These are phyloP conservation scores for Paramecium sonneborni DNA, from an alignment of 73 alveolate genomes.

Conservation along the genomic window DNA sequence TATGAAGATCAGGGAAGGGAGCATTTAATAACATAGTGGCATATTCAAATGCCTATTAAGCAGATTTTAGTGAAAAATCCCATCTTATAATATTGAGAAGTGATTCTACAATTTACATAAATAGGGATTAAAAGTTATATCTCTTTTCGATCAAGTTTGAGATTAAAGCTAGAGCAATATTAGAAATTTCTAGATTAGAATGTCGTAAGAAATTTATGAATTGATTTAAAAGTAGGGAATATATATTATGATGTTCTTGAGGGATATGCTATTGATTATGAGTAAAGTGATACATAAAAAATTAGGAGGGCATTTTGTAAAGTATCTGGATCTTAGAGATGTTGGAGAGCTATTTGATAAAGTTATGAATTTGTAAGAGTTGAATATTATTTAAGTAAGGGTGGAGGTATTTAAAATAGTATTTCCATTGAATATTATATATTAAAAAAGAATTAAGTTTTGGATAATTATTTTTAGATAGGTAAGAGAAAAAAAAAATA, in stretches of 20 bases:
- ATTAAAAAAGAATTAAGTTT: neutral
- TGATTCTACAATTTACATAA: neutral
- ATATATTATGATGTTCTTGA: neutral
- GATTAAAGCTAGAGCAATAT: neutral
- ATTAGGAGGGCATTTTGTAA: neutral
- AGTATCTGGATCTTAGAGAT: neutral
- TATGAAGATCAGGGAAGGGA: slow-evolving; percentile 5
- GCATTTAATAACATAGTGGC: neutral
- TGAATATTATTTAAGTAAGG: neutral
- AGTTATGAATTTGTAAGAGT: neutral
- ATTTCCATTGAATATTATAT: neutral
- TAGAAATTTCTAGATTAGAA: neutral
- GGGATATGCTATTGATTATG: neutral
- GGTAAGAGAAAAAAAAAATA: neutral
- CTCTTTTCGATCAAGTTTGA: neutral
- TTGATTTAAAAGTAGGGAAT: neutral
- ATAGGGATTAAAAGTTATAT: neutral
- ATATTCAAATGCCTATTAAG: neutral
- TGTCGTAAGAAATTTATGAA: neutral
- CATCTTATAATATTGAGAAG: neutral
- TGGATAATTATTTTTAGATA: neutral
- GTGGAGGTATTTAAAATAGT: too few relatives aligned
- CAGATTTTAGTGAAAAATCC: neutral
- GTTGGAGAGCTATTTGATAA: neutral
- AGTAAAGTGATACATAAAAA: neutral